These are phyloP conservation scores for Triticum monococcum DNA, from an alignment of 176 grass and related monocot species.

Conservation along the genomic window DNA sequence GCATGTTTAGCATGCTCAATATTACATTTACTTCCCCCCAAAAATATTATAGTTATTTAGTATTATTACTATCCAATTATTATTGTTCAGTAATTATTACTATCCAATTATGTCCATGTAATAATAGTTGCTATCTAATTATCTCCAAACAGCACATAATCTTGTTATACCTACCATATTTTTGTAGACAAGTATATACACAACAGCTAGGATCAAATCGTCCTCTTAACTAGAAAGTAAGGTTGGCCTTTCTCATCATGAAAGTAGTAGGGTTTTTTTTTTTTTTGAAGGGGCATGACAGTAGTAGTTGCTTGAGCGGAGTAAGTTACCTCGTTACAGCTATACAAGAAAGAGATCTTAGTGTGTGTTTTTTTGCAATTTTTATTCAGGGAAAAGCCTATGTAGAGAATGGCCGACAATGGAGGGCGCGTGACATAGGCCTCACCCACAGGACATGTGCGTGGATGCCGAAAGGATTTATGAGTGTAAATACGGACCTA, in stretches of 20 bases:
- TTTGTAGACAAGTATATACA: background rate
- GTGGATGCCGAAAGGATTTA: constrained; percentile 88
- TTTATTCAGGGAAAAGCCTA: constrained; percentile 52
- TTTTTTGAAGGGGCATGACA: background rate
- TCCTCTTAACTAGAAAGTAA: background rate
- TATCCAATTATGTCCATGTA: no score
- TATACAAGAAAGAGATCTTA: no score
- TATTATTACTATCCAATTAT: no score
- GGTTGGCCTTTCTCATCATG: background rate
- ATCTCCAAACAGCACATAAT: background rate
- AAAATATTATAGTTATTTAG: no score
- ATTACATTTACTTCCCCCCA: no score
- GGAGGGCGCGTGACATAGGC: constrained; percentile 71
- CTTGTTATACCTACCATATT: background rate
- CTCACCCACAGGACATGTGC: constrained; percentile 64
- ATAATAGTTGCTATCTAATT: no score
- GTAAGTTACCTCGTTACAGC: background rate
- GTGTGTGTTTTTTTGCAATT: background rate
- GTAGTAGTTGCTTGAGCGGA: background rate
- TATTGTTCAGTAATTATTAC: no score
- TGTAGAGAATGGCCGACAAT: constrained; percentile 43
- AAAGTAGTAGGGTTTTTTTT: background rate
- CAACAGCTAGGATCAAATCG: background rate
- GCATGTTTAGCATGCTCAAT: no score
- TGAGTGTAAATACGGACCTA: constrained; percentile 77